Base-by-base conservation (phyloP, 305 asterid genomes). In the Ilex paraguariensis region DNA sequence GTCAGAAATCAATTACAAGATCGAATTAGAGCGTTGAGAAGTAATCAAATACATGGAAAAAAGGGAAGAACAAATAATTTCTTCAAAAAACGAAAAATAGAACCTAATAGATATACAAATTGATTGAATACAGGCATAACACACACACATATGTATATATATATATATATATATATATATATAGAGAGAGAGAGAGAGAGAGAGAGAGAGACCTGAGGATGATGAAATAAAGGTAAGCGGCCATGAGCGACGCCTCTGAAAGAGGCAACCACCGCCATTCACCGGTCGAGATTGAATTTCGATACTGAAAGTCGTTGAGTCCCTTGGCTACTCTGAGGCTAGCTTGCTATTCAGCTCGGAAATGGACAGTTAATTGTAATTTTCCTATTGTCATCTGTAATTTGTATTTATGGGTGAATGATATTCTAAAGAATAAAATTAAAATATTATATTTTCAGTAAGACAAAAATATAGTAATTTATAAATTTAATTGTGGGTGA, bases 191-290 rank as follows among this genome's bases (percentile, higher is more conserved):
- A 30, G 7, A 9, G 49, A 31, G 5, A 50, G 52, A 60, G 16
- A 28, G 48, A 39, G 6, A 9, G 31, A 57, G 39, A 56, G 53
- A 87, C 97, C 87, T 81, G 90, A 55, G 83, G 68, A 49, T 70
- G 81, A 48, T 76, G 77, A 65, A 82, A 70, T 17, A 76, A 57
- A 49, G 92, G 82, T 54, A 73, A 66, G 65, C 84, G 64, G 74
- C 84, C 77, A 60, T 63, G 67, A 45, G 74, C 65, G 33, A 79
- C 75, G 69, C 89, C 80, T 65, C 85, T 78, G 50, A 86, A 52
- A 70, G 71, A 89, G 36, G 93, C 63, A 67, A 87, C 79, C 62
- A 71, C 76, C 11, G 85, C 81, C 95, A 87, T 84, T 63, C 49
- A 30, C 52, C 52, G 52, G 52, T 46, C 13, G 52, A 13, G 28